Conservation (phyloP, 768 basidiomycete genomes). For the Boletellus ananas region DNA sequence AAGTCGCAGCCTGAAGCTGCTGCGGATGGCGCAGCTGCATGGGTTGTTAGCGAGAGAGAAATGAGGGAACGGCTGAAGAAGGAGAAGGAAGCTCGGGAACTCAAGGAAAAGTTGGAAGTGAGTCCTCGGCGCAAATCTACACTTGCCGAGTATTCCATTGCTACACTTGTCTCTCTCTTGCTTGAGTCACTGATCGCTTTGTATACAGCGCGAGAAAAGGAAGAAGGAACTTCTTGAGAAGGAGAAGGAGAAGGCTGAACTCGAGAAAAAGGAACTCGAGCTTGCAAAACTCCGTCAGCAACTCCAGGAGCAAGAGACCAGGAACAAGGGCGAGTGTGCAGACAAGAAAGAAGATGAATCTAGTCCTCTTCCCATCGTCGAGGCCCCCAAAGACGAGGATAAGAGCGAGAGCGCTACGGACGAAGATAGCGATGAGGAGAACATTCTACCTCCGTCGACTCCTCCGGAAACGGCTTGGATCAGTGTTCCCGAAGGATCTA, state of each 20-base stretch:
- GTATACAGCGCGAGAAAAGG: conserved; percentile 40
- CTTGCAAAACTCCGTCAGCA: conserved; percentile 50
- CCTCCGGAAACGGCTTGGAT: conserved; percentile 31
- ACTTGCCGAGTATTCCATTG: conserved; percentile 18
- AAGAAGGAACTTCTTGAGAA: conserved; percentile 43
- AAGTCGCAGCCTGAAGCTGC: conserved; percentile 80
- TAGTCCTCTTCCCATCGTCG: neutral
- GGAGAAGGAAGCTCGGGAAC: conserved; percentile 70
- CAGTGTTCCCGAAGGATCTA: conserved; percentile 24
- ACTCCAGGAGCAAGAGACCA: conserved; percentile 52
- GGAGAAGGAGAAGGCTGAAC: conserved; percentile 57
- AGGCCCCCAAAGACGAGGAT: conserved; percentile 25
- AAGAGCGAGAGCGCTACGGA: conserved; percentile 34
- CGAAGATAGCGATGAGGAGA: conserved; percentile 43
- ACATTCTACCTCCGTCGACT: conserved; percentile 32
- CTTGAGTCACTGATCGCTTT: conserved; percentile 6
- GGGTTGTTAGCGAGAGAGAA: conserved; percentile 74
- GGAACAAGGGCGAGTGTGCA: conserved; percentile 40
- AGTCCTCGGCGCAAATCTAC: conserved; percentile 28
- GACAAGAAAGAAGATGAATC: conserved; percentile 42
- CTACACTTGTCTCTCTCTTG: conserved; percentile 1
- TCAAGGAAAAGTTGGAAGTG: conserved; percentile 65
- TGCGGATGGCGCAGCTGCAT: conserved; percentile 58
- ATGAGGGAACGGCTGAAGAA: conserved; percentile 68
- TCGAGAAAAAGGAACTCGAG: conserved; percentile 63